A percentile compares a stretch with the other conserved stretches of the same genome.
These are phyloP conservation scores for Xylaria sp. DNA, from an alignment of 495 filamentous ascomycete genomes.

Conservation along the genomic window DNA sequence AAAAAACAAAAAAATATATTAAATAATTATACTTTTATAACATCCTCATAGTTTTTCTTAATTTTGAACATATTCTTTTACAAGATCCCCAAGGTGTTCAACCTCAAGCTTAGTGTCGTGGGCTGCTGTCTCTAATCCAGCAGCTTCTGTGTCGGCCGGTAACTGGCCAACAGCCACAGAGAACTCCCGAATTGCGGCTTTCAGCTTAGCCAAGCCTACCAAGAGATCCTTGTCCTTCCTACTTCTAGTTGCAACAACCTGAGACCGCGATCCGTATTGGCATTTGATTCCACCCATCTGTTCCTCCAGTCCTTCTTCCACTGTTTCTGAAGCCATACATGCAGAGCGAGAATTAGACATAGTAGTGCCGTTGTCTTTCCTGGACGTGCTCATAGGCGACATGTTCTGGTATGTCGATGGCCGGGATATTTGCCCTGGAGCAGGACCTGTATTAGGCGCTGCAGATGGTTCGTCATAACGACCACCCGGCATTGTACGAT, in stretches of 20 bases:
- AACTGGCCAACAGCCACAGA: background rate
- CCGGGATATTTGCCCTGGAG: background rate
- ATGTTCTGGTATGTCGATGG: background rate
- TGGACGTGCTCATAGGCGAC: background rate
- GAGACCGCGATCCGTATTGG: background rate
- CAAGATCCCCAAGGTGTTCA: background rate
- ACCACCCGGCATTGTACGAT: background rate
- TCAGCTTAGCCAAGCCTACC: background rate
- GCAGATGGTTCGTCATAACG: background rate
- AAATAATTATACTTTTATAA: too few species aligned
- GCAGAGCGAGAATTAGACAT: background rate
- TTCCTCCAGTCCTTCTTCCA: too few species aligned
- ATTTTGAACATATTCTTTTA: background rate
- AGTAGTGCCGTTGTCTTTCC: background rate
- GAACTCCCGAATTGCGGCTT: background rate
- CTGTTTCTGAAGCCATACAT: too few species aligned
- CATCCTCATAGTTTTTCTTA: too few species aligned
- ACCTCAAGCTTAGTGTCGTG: background rate
- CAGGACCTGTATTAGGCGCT: background rate
- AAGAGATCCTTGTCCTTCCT: background rate
- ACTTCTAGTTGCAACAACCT: too few species aligned
- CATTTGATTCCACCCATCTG: too few species aligned
- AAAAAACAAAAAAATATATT: background rate
- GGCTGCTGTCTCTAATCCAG: background rate
- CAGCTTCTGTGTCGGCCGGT: too few species aligned